Conservation (phyloP, 768 basidiomycete genomes). For the Pilatotrama ljubarskyi region DNA sequence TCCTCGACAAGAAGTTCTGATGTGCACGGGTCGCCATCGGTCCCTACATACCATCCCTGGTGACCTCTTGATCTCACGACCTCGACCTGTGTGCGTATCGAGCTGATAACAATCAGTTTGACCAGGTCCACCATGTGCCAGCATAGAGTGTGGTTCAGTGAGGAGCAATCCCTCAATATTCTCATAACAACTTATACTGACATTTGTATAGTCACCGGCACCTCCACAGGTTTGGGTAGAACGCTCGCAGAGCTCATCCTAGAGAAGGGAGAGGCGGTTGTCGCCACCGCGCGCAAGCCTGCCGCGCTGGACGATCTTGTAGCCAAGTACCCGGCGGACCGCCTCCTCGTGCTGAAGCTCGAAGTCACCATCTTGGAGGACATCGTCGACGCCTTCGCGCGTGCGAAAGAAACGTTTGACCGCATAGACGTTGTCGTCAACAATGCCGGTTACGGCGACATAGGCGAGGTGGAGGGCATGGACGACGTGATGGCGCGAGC, state of each 20-base stretch:
- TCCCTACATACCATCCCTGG: no score
- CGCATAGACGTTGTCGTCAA: conserved; percentile 31
- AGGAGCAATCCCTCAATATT: neutral
- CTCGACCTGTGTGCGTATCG: no score
- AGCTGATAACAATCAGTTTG: neutral
- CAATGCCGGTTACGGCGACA: conserved; percentile 23
- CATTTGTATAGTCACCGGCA: conserved; percentile 25
- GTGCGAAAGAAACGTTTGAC: conserved; percentile 20
- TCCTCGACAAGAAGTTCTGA: no score
- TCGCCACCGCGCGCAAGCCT: conserved; percentile 31
- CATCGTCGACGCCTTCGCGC: conserved; percentile 22
- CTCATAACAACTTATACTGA: neutral
- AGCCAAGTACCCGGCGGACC: conserved; percentile 10
- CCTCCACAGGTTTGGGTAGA: conserved; percentile 30
- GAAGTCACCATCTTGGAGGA: conserved; percentile 23
- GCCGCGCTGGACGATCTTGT: conserved; percentile 25
- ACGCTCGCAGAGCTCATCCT: conserved; percentile 26
- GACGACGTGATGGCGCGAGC: conserved; percentile 13
- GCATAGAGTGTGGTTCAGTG: conserved; percentile 26
- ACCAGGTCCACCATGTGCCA: conserved; percentile 4
- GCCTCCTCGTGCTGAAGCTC: conserved; percentile 25
- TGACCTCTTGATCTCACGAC: no score
- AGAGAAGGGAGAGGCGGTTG: conserved; percentile 25
- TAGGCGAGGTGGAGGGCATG: conserved; percentile 24
- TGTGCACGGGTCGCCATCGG: no score